Conservation (phyloP, 2,329 filamentous ascomycete genomes). For the Pseudogymnoascus sp. region DNA sequence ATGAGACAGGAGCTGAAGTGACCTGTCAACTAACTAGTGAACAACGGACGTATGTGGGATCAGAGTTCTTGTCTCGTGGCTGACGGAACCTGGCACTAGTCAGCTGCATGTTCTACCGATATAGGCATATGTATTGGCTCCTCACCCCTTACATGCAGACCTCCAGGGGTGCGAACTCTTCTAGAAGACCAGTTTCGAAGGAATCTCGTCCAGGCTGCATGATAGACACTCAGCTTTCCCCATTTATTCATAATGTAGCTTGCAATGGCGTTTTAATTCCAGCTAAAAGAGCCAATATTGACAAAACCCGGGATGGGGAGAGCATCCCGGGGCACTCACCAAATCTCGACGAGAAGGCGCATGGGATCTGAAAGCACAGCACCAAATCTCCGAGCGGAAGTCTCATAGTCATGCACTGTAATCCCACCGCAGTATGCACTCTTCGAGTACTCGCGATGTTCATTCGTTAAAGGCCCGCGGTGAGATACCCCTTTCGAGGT, state of each 20-base stretch:
- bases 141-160: neutral
- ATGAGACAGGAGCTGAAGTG: neutral
- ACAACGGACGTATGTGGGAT: neutral
- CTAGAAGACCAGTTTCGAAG: neutral
- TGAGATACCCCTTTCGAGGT: neutral
- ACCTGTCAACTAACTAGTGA: neutral
- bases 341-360: neutral
- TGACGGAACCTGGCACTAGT: neutral
- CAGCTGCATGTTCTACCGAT: neutral
- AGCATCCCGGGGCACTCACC: neutral
- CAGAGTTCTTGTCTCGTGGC: neutral
- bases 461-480: neutral
- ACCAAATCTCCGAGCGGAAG: neutral
- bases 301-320: neutral
- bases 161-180: neutral
- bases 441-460: neutral
- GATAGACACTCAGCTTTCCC: neutral
- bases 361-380: neutral
- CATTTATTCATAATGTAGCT: neutral
- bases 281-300: neutral
- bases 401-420: neutral
- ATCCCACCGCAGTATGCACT: neutral
- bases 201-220: neutral
- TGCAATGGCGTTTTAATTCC: neutral
- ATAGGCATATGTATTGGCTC: neutral